Conservation (phyloP, 83 land plant species). For the Thuja plicata region DNA sequence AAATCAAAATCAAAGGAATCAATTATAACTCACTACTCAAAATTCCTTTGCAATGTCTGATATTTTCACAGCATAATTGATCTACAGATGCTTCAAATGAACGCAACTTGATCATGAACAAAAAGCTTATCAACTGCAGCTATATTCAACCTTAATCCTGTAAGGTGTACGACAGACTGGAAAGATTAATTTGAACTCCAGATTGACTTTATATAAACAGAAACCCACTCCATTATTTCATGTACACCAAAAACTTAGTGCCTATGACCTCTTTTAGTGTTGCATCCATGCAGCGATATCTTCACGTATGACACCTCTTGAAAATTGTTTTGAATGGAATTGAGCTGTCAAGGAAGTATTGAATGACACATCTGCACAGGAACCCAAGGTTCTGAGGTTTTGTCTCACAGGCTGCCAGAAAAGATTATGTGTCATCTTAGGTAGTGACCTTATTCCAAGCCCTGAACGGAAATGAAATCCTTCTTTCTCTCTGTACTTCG, state of each 20-base stretch:
- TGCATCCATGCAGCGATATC: conserved; percentile 15
- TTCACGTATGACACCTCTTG: conserved; percentile 11
- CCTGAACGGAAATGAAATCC: neutral
- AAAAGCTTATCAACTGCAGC: neutral
- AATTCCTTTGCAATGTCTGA: neutral
- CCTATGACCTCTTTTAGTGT: neutral
- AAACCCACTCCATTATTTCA: neutral
- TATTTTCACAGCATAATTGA: neutral
- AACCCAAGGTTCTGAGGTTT: neutral
- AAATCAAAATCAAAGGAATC: neutral
- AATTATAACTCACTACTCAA: neutral
- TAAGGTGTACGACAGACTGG: neutral
- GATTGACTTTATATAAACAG: neutral
- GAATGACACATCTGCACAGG: neutral
- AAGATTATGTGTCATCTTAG: neutral
- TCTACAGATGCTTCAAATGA: neutral
- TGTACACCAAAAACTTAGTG: neutral
- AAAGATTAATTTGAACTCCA: neutral
- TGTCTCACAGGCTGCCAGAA: conserved; percentile 15
- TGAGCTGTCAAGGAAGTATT: neutral
- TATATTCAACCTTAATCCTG: neutral
- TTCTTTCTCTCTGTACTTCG: conserved; percentile 6
- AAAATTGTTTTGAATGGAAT: neutral
- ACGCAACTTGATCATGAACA: neutral
- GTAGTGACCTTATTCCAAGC: conserved; percentile 5